Evolutionary conservation across 305 asterid species (phyloP).

Genomic region (Andrographis paniculata): DNA sequence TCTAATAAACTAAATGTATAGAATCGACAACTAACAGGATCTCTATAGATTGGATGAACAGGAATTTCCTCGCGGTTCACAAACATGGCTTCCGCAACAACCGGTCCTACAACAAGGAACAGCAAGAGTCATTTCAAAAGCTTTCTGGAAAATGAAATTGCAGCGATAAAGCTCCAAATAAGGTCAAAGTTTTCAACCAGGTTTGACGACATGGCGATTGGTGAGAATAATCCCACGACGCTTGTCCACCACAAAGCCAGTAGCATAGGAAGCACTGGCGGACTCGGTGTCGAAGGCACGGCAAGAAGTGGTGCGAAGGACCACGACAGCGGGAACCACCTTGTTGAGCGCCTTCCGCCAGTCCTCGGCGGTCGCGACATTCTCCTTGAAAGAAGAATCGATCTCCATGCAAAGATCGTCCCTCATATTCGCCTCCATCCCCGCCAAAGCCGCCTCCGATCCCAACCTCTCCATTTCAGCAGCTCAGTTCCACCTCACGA

Average conservation of each 20-base stretch:
- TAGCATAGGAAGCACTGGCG: constrained; percentile 90
- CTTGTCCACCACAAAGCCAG: constrained; percentile 92
- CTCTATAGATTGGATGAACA: constrained; percentile 79
- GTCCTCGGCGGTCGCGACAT: constrained; percentile 73
- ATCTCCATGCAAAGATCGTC: constrained; percentile 84
- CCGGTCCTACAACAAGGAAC: constrained; percentile 58
- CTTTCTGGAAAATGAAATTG: not conserved
- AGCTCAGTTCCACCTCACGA: constrained; percentile 18
- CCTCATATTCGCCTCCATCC: constrained; percentile 57
- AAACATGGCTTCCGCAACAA: constrained; percentile 97
- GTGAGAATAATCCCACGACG: constrained; percentile 90
- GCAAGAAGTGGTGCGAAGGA: constrained; percentile 87
- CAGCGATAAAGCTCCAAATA: constrained; percentile 5
- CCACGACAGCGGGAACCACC: constrained; percentile 96
- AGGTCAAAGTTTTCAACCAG: constrained; percentile 36
- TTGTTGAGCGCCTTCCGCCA: constrained; percentile 84
- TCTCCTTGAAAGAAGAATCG: constrained; percentile 75
- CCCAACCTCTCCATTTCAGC: constrained; percentile 59
- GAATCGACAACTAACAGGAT: constrained; percentile 57
- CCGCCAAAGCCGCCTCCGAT: constrained; percentile 54
- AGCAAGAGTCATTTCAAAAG: constrained; percentile 5
- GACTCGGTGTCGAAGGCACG: constrained; percentile 96
- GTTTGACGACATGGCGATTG: constrained; percentile 92
- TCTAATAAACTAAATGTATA: constrained; percentile 8
- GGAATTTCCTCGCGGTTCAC: constrained; percentile 94